Evolutionary conservation across 2,329 filamentous ascomycete genomes (phyloP), one percentile per base, ranked within the genome.

Genomic region (Lachnellula occidentalis): DNA sequence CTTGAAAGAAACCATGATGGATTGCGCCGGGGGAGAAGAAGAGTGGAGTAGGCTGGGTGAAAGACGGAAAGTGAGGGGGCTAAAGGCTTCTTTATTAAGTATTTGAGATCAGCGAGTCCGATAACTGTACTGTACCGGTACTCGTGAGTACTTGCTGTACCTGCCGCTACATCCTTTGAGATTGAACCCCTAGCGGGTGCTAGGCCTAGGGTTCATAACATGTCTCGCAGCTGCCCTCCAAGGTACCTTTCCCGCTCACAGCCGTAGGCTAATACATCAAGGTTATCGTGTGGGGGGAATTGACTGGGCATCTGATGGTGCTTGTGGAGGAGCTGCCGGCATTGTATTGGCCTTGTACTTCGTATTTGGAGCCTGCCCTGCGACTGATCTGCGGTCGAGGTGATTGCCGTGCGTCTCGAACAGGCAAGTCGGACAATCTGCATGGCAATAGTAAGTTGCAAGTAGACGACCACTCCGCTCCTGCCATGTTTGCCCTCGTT

Each of bases 1-100:
- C 36, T 42, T 58, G 48, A 56, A 34, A 47, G 50, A 48, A 50
- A 54, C 48, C 59, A 61, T 61, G 49, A 54, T 54, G 12, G 21
- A 34, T 15, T 19, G 19, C 11, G 9, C 49, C 41, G 24, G 36
- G 12, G 15, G 47, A 8, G 39, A 36, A 47, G 21, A n/a, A 45
- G 24, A 39, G 37, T 17, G 17, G 31, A 36, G 19, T 34, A 24
- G 34, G 17, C 27, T 31, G 9, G 27, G 27, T 43, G 19, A 41
- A 54, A 6, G 37, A 24, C 19, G 4, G 19, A 14, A 36, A 39
- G 8, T 39, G 22, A 31, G 46, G 41, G 22, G n/a, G n/a, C n/a
- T n/a, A n/a, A n/a, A n/a, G 24, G 9, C 50, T 45, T 50, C 52
- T 46, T 39, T 50, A 45, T 48, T 48, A 9, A 31, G 8, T 31